These are phyloP conservation scores for Paspalum vaginatum DNA, from an alignment of 176 grass and related monocot genomes.

Conservation along the genomic window DNA sequence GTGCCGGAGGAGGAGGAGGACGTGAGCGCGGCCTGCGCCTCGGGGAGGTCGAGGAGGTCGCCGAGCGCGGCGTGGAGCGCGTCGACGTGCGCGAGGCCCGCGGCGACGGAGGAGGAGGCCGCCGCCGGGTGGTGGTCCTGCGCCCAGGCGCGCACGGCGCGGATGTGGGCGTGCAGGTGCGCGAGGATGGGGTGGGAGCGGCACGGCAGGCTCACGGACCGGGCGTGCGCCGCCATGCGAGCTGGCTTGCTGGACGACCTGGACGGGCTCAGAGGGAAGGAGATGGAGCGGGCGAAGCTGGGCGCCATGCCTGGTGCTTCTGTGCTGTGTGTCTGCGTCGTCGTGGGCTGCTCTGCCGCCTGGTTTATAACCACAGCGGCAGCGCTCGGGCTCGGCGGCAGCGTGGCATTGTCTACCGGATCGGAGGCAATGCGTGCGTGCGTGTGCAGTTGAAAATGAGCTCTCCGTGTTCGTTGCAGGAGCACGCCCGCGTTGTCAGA, in stretches of 20 bases:
- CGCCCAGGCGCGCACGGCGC: conserved; percentile 53
- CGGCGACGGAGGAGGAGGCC: background rate
- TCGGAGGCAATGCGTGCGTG: too few species aligned
- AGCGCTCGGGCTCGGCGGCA: background rate
- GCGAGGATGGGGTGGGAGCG: conserved; percentile 64
- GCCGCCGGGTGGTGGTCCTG: background rate
- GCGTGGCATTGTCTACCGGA: too few species aligned
- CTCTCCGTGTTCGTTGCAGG: background rate
- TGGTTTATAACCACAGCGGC: conserved; percentile 11
- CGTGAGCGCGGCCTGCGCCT: conserved; percentile 51
- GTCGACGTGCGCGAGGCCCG: conserved; percentile 54
- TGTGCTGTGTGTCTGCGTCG: background rate
- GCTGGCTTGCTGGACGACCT: background rate
- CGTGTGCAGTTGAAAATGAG: too few species aligned
- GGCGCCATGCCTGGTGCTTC: conserved; percentile 49
- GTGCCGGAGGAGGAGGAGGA: too few species aligned
- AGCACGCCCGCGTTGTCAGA: background rate
- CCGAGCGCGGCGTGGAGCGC: conserved; percentile 53
- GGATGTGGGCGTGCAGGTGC: conserved; percentile 63
- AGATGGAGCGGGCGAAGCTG: conserved; percentile 69
- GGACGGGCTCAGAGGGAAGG: conserved; percentile 63
- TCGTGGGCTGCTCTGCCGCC: background rate
- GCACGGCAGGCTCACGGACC: conserved; percentile 64
- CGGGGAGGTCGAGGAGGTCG: conserved; percentile 53
- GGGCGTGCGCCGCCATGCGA: conserved; percentile 30